Evolutionary conservation across 495 filamentous ascomycete genomes (phyloP).

Genomic region (Aspergillus bertholletiae): DNA sequence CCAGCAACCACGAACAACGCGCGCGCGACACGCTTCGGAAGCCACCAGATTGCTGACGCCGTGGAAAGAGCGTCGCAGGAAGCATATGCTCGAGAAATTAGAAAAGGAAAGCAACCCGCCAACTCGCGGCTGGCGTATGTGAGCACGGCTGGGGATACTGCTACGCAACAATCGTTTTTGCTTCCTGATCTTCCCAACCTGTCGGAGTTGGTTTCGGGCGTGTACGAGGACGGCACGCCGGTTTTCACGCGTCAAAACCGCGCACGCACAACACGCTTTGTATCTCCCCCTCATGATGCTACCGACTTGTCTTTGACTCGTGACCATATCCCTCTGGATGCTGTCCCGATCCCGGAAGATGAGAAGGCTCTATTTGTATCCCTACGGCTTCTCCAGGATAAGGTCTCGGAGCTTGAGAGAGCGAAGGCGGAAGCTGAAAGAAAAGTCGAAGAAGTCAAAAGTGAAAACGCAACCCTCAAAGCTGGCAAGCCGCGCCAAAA

Average conservation of each 20-base stretch:
- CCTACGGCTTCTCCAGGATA: slow-evolving; percentile 62
- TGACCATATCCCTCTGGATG: slow-evolving; percentile 52
- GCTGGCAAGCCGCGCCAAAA: slow-evolving; percentile 41
- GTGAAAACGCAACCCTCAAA: slow-evolving; percentile 55
- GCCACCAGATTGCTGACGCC: slow-evolving; percentile 41
- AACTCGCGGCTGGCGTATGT: slow-evolving; percentile 16
- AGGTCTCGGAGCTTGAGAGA: slow-evolving; percentile 58
- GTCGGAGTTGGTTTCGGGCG: slow-evolving; percentile 67
- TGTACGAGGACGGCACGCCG: slow-evolving; percentile 63
- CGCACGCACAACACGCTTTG: slow-evolving; percentile 54
- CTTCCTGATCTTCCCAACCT: slow-evolving; percentile 68
- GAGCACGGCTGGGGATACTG: slow-evolving; percentile 33
- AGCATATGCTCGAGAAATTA: slow-evolving; percentile 34
- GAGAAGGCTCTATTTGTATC: slow-evolving; percentile 68
- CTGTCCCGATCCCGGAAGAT: slow-evolving; percentile 63
- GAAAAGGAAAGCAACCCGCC: slow-evolving; percentile 23
- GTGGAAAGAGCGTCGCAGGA: slow-evolving; percentile 43
- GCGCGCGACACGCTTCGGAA: slow-evolving; percentile 55
- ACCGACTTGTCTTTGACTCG: slow-evolving; percentile 37
- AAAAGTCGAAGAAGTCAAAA: slow-evolving; percentile 50
- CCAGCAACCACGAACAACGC: slow-evolving; percentile 41
- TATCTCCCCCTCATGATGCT: slow-evolving; percentile 40
- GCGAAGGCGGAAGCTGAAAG: slow-evolving; percentile 56
- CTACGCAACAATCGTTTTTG: slow-evolving; percentile 57
- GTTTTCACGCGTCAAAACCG: slow-evolving; percentile 52